Percentiles rank a stretch among this genome's conserved stretches.
phyloP scores from a whole-genome alignment of 805 yeast genomes.

The Vanderwaltozyma polyspora region DNA sequence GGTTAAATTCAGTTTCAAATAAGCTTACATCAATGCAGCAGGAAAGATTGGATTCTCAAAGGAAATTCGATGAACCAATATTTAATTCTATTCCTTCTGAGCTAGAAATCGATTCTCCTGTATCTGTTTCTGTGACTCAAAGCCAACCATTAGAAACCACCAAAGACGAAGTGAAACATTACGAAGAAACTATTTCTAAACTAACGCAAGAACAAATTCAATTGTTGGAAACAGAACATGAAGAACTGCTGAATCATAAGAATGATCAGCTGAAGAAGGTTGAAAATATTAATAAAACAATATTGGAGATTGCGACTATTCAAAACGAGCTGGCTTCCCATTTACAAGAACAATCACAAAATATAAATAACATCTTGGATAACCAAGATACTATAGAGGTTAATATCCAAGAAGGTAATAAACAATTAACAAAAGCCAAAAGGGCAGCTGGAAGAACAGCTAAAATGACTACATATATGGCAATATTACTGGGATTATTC shows the following conservation, averaged over 20 bases:
- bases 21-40: conserved; percentile 39
- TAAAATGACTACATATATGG: conserved; percentile 41
- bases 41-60: conserved; percentile 31
- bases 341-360: conserved; percentile 59
- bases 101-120: background rate
- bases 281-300: conserved; percentile 47
- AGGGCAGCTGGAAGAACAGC: conserved; percentile 53
- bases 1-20: conserved; percentile 33
- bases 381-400: conserved; percentile 55
- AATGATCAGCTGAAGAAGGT: conserved; percentile 51
- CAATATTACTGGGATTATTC: conserved; percentile 45
- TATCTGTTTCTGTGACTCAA: conserved; percentile 21
- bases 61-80: conserved; percentile 27
- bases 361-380: conserved; percentile 49
- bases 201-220: conserved; percentile 45
- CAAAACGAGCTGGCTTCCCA: conserved; percentile 69
- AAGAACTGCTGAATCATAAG: conserved; percentile 41
- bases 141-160: conserved; percentile 16
- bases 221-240: conserved; percentile 47
- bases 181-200: conserved; percentile 26
- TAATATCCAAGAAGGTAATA: conserved; percentile 63
- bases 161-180: conserved; percentile 27
- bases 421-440: conserved; percentile 57
- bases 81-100: conserved; percentile 9
- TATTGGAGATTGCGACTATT: conserved; percentile 61